phyloP scores from a whole-genome alignment of 2,329 filamentous ascomycete species.

The Didymella segeticola region DNA sequence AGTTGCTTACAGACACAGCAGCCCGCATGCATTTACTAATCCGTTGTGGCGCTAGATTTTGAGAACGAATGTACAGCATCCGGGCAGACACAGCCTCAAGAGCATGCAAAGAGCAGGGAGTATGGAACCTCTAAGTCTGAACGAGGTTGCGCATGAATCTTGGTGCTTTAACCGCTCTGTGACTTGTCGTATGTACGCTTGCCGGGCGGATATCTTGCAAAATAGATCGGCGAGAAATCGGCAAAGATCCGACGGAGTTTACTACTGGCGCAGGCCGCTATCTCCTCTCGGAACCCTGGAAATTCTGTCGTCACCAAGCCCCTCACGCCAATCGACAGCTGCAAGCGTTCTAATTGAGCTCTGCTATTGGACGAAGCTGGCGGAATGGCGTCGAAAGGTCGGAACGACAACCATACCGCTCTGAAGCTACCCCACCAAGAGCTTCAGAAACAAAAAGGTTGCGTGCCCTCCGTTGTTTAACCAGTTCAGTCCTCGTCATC shows the following conservation, averaged over 20 bases:
- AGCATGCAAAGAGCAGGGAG: too few species aligned
- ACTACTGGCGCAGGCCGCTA: not conserved
- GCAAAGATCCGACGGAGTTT: constrained; percentile 1
- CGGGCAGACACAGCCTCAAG: too few species aligned
- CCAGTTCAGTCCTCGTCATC: not conserved
- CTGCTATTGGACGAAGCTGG: constrained; percentile 5
- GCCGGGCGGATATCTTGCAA: not conserved
- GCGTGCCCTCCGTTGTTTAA: not conserved
- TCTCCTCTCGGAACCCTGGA: not conserved
- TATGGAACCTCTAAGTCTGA: too few species aligned
- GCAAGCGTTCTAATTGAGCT: not conserved
- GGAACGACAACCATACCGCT: constrained; percentile 4
- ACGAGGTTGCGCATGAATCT: too few species aligned
- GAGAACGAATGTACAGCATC: too few species aligned
- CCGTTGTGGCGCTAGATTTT: too few species aligned
- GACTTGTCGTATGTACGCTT: not conserved
- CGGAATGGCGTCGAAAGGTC: constrained; percentile 4
- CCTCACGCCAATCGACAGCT: constrained; percentile 4
- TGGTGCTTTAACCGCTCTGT: not conserved
- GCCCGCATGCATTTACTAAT: too few species aligned
- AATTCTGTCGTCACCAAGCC: constrained; percentile 3
- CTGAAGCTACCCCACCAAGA: constrained; percentile 12
- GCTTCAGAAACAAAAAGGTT: constrained; percentile 8
- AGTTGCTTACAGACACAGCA: too few species aligned
- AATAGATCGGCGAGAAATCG: constrained; percentile 7